A percentile compares a stretch with the other conserved stretches of the same genome.
Evolutionary conservation across 1,139 yeast genomes (phyloP).

Genomic region (Schwanniomyces etchellsii): DNA sequence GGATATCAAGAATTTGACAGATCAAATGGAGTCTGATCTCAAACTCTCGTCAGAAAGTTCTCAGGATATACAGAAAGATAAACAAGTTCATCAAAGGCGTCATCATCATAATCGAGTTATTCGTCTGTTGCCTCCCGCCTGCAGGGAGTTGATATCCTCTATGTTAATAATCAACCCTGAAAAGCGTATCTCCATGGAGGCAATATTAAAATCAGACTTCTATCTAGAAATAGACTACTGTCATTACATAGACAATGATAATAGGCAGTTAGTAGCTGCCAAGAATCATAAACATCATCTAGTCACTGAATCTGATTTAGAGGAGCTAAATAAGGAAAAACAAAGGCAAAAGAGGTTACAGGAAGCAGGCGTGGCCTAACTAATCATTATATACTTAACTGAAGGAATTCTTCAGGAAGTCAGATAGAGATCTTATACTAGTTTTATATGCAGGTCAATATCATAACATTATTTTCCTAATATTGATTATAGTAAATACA

Average conservation of each 20-base stretch:
- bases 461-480: too few species aligned
- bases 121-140: constrained; percentile 30
- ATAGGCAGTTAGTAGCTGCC: constrained; percentile 9
- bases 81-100: constrained; percentile 15
- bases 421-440: too few species aligned
- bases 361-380: constrained; percentile 10
- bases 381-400: too few species aligned
- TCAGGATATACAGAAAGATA: constrained; percentile 1
- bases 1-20: constrained; percentile 6
- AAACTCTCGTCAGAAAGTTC: constrained; percentile 1
- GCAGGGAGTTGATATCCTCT: constrained; percentile 26
- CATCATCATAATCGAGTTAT: constrained; percentile 30
- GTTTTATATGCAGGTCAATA: too few species aligned
- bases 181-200: constrained; percentile 24
- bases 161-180: constrained; percentile 28
- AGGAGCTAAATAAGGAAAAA: constrained; percentile 34
- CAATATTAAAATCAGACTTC: constrained; percentile 25
- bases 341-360: constrained; percentile 24
- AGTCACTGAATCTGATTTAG: constrained; percentile 50
- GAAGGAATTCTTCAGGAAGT: too few species aligned
- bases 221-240: constrained; percentile 25
- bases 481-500: too few species aligned
- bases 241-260: constrained; percentile 10
- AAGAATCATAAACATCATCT: constrained; percentile 50
- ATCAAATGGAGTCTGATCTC: constrained; percentile 2